phyloP scores from a whole-genome alignment of 495 filamentous ascomycete species.

The Jackrogersella minutella region DNA sequence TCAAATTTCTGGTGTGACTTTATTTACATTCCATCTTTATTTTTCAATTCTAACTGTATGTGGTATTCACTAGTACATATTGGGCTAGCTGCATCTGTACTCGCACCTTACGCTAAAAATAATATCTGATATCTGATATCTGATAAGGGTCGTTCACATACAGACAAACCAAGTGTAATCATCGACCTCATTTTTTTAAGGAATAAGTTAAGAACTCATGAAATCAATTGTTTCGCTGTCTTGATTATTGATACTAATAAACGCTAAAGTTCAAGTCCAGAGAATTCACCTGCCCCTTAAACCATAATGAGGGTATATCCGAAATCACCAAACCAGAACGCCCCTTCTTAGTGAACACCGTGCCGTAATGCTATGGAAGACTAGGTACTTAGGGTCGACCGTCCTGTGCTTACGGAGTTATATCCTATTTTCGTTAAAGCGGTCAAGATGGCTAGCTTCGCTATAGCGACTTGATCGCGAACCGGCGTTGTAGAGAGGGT shows the following conservation, averaged over 20 bases:
- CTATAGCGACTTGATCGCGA: constrained; percentile 52
- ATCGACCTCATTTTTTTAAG: background rate
- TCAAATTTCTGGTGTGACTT: too few relatives aligned
- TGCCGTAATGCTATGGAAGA: constrained; percentile 25
- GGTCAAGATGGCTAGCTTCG: constrained; percentile 50
- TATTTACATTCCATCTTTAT: too few relatives aligned
- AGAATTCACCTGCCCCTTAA: constrained; percentile 23
- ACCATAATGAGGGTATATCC: constrained; percentile 37
- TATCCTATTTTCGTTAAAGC: constrained; percentile 36
- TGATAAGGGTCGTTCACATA: too few relatives aligned
- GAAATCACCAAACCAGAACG: constrained; percentile 34
- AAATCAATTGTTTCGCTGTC: constrained; percentile 2
- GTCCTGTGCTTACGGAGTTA: constrained; percentile 1
- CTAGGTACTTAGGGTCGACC: background rate
- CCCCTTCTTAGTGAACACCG: constrained; percentile 29
- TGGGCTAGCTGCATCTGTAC: too few relatives aligned
- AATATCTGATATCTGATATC: too few relatives aligned
- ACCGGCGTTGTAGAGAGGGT: constrained; percentile 52
- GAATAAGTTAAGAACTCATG: constrained; percentile 5
- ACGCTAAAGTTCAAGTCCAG: constrained; percentile 9
- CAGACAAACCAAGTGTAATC: too few relatives aligned
- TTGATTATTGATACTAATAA: constrained; percentile 1
- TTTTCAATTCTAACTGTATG: too few relatives aligned
- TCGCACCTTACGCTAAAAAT: too few relatives aligned
- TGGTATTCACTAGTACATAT: too few relatives aligned